Base-by-base conservation (phyloP, 2,329 filamentous ascomycete species). In the Aspergillus udagawae region DNA sequence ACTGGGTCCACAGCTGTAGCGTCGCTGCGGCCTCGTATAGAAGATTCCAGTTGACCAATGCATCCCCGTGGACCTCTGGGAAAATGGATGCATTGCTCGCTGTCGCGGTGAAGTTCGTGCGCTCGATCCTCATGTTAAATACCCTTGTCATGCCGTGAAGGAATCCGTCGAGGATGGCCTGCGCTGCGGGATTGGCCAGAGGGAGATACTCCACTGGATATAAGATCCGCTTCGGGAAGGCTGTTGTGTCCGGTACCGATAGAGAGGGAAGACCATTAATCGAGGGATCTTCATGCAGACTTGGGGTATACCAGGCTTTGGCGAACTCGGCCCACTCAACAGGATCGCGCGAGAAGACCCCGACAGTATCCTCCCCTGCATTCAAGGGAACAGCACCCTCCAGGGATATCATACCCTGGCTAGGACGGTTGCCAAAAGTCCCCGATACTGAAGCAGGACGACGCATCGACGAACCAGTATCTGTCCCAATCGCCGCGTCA, bases 401-500 rank as follows among this genome's bases (percentile, higher is more conserved):
- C 0, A 81, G 66, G 0, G 61, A 62, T 3, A 80, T 74, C 3
- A 78, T 65, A 0, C 68, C 74, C 5, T 77, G 74, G 49, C 73
- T 75, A 0, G 79, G 79, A 0, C 79, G 69, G 58, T 79, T 78
- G 0, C 78, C 80, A 38, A 78, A 81, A 0, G 78, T 57, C 1
- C 79, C 80, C 23, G 77, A 71, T 0, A 72, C 67, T 0, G 68
- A 70, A 1, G 78, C 75, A 0, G 80, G 80, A 0, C 77, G 73
- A n/a, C 80, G 73, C 54, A 82, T 79, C 4, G 73, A 77, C 4
- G 76, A 76, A 3, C 77, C 79, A 1, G 79, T 82, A 48, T 76
- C 74, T 12, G 64, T 70, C 2, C 75, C 75, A 48, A 76, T 69
- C 6, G 73, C 70, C 25, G 66, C 68, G 56, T 78, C 75, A 6